Conservation (phyloP, 306 rosid genomes). For the Trifolium pratense region DNA sequence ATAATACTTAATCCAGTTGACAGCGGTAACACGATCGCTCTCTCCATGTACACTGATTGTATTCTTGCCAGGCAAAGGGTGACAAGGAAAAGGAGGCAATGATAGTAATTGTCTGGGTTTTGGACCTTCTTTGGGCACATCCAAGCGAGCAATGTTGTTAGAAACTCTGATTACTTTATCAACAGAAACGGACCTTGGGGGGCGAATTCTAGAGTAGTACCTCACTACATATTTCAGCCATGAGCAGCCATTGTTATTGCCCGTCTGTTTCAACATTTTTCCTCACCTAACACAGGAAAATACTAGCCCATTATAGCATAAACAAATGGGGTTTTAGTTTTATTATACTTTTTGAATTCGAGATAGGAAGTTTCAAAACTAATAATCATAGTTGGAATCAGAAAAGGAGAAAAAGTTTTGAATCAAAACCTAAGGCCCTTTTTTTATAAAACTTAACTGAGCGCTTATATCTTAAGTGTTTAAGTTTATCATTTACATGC, state of each 20-base stretch:
- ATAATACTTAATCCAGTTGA: slow-evolving; percentile 88
- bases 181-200: slow-evolving; percentile 64
- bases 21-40: slow-evolving; percentile 61
- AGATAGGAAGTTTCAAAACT: no score
- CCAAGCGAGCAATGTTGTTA: slow-evolving; percentile 77
- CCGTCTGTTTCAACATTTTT: slow-evolving; percentile 42
- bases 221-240: slow-evolving; percentile 37
- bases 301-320: no score
- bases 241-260: slow-evolving; percentile 28
- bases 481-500: no score
- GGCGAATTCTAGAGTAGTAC: slow-evolving; percentile 61
- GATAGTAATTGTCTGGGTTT: slow-evolving; percentile 86
- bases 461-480: no score
- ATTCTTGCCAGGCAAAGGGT: slow-evolving; percentile 65
- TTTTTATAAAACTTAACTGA: no score
- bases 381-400: no score
- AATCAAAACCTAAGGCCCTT: no score
- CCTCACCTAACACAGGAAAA: not conserved
- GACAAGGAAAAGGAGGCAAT: slow-evolving; percentile 79
- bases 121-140: slow-evolving; percentile 70
- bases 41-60: slow-evolving; percentile 41
- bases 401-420: no score
- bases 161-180: slow-evolving; percentile 72
- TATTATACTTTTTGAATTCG: no score
- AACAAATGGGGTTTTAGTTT: no score